These are phyloP conservation scores for Talaromyces sp. DNA, from an alignment of 2,329 filamentous ascomycete species.

Conservation along the genomic window DNA sequence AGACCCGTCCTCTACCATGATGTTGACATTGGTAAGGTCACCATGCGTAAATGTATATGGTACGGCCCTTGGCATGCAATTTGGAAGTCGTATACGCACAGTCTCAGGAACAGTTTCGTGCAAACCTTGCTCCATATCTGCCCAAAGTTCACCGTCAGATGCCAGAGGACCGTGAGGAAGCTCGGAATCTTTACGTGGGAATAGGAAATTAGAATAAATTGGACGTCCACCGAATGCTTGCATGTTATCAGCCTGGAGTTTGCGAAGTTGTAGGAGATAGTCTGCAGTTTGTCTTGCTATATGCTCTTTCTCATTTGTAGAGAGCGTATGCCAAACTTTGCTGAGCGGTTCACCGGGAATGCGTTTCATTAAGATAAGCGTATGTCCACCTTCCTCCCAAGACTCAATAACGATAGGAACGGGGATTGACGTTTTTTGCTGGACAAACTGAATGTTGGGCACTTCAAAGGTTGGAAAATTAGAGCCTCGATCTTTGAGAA, in stretches of 20 bases:
- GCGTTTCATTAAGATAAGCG: constrained; percentile 19
- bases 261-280: constrained; percentile 23
- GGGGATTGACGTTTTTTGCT: constrained; percentile 23
- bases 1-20: constrained; percentile 37
- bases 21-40: constrained; percentile 37
- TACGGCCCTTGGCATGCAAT: constrained; percentile 21
- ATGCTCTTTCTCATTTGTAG: constrained; percentile 20
- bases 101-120: constrained; percentile 7
- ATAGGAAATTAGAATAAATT: constrained; percentile 18
- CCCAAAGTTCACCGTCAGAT: constrained; percentile 20
- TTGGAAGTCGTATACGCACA: constrained; percentile 16
- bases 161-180: constrained; percentile 12
- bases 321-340: constrained; percentile 20
- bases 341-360: constrained; percentile 21
- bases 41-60: constrained; percentile 41
- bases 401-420: constrained; percentile 22
- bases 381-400: constrained; percentile 19
- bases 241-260: constrained; percentile 18
- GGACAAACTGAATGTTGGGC: constrained; percentile 21
- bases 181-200: background rate
- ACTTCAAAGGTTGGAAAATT: constrained; percentile 19
- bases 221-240: constrained; percentile 19
- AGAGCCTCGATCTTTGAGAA: constrained; percentile 22
- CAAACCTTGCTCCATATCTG: constrained; percentile 6
- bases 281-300: constrained; percentile 24